A percentile compares a stretch with the other conserved stretches of the same genome.
Evolutionary conservation across 1,284 basidiomycete genomes (phyloP).

Genomic region (Thecaphora thlaspeos): DNA sequence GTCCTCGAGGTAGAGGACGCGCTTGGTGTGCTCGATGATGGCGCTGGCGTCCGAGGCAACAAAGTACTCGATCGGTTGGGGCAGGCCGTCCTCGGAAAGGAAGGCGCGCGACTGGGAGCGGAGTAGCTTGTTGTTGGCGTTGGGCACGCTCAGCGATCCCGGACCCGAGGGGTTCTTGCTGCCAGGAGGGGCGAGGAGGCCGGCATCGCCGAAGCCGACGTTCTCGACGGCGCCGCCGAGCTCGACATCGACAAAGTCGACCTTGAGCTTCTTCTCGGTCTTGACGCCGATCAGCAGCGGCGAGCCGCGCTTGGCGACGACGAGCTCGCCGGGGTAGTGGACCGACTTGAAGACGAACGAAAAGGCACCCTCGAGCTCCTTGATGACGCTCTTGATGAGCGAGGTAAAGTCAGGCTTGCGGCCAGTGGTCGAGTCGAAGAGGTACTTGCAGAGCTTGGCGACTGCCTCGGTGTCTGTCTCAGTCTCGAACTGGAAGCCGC

Average conservation of each 20-base stretch:
- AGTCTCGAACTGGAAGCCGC: slow-evolving; percentile 89
- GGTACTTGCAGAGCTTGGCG: slow-evolving; percentile 92
- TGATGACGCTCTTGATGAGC: slow-evolving; percentile 91
- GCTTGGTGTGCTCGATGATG: slow-evolving; percentile 97
- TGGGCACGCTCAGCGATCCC: slow-evolving; percentile 44
- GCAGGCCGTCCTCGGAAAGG: slow-evolving; percentile 96
- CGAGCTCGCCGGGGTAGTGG: slow-evolving; percentile 94
- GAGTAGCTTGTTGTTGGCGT: slow-evolving; percentile 69
- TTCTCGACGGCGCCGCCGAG: slow-evolving; percentile 46
- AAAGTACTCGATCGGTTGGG: slow-evolving; percentile 99
- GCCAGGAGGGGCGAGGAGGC: slow-evolving; percentile 72
- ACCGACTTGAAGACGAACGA: slow-evolving; percentile 99
- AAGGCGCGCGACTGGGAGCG: slow-evolving; percentile 96
- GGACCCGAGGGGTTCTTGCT: slow-evolving; percentile 53
- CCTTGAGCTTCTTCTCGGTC: slow-evolving; percentile 99
- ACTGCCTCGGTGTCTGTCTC: slow-evolving; percentile 99
- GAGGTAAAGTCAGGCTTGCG: slow-evolving; percentile 87
- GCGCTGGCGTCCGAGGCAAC: slow-evolving; percentile 96
- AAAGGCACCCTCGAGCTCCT: slow-evolving; percentile 98
- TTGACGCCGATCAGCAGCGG: slow-evolving; percentile 97
- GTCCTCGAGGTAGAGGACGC: slow-evolving; percentile 97
- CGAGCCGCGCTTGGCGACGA: slow-evolving; percentile 93
- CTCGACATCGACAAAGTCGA: slow-evolving; percentile 99
- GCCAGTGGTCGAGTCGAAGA: slow-evolving; percentile 88
- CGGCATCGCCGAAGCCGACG: slow-evolving; percentile 33